Evolutionary conservation across 2,329 filamentous ascomycete genomes (phyloP).

Genomic region (Beauveria brongniartii): DNA sequence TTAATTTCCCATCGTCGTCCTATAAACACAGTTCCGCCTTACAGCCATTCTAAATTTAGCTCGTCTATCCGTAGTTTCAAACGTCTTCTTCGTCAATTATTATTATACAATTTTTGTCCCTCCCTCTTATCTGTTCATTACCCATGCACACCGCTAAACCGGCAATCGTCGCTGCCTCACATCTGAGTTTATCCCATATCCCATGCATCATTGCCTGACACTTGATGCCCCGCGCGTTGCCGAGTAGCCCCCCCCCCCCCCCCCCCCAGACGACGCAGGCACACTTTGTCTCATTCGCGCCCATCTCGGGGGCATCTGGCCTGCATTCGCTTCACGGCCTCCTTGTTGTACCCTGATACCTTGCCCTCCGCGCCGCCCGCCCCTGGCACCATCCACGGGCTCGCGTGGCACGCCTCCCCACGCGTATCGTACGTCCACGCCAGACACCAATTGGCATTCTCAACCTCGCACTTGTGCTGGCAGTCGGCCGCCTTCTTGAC

Average conservation of each 20-base stretch:
- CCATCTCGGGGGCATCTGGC: constrained; percentile 16
- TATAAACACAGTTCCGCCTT: no score
- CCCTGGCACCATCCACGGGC: constrained; percentile 44
- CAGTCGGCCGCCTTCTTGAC: constrained; percentile 35
- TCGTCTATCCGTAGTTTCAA: no score
- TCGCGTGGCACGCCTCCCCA: constrained; percentile 33
- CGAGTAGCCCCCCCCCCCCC: not conserved
- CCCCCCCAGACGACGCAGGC: not conserved
- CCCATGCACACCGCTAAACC: no score
- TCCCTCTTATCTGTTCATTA: no score
- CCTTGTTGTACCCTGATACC: constrained; percentile 26
- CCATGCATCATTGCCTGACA: not conserved
- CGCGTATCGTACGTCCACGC: constrained; percentile 43
- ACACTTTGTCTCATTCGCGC: not conserved
- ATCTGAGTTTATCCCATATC: not conserved
- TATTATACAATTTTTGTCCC: no score
- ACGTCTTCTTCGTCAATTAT: no score
- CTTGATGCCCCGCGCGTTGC: not conserved
- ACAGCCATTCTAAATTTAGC: no score
- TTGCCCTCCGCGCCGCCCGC: constrained; percentile 18
- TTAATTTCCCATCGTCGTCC: no score
- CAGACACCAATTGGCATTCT: constrained; percentile 31
- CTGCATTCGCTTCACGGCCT: constrained; percentile 20
- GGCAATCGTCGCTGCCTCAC: no score
- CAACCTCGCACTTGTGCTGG: constrained; percentile 31